Evolutionary conservation across 2,329 filamentous ascomycete genomes (phyloP).

Genomic region (Lecanicillium sp.): DNA sequence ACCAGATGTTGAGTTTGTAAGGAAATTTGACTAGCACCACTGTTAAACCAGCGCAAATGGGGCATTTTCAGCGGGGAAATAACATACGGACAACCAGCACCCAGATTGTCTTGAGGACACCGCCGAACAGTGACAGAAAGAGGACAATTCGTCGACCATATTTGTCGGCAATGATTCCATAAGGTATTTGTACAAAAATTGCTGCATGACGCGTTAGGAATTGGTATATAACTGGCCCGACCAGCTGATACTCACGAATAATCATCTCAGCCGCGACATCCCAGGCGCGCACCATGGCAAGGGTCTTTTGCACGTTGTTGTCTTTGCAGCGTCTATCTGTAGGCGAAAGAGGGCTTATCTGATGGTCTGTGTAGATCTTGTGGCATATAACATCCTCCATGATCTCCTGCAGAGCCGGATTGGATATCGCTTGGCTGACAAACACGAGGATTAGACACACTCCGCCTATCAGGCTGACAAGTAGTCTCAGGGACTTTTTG

Average conservation of each 20-base stretch:
- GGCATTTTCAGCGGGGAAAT: neutral
- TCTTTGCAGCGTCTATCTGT: constrained; percentile 44
- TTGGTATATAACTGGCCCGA: neutral
- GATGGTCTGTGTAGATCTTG: constrained; percentile 36
- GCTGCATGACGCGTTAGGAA: constrained; percentile 20
- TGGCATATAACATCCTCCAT: constrained; percentile 50
- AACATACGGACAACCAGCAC: constrained; percentile 27
- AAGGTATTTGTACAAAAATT: constrained; percentile 39
- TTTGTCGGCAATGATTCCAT: constrained; percentile 41
- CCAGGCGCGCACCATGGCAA: constrained; percentile 48
- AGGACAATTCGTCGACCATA: constrained; percentile 39
- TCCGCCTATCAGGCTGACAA: constrained; percentile 28
- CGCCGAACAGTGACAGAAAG: constrained; percentile 30
- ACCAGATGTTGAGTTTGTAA: constrained; percentile 35
- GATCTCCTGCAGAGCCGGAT: constrained; percentile 41
- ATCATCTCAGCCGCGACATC: constrained; percentile 38
- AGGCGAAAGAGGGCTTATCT: constrained; percentile 23
- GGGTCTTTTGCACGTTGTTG: constrained; percentile 40
- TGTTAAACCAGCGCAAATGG: too few species aligned
- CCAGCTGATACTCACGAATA: constrained; percentile 31
- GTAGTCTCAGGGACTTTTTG: constrained; percentile 22
- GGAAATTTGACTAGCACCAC: constrained; percentile 21
- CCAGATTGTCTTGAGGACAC: constrained; percentile 24
- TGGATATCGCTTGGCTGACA: constrained; percentile 32
- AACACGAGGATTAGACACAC: constrained; percentile 38